Evolutionary conservation across 2,329 filamentous ascomycete genomes (phyloP).

Genomic region (Fusarium stilboides): DNA sequence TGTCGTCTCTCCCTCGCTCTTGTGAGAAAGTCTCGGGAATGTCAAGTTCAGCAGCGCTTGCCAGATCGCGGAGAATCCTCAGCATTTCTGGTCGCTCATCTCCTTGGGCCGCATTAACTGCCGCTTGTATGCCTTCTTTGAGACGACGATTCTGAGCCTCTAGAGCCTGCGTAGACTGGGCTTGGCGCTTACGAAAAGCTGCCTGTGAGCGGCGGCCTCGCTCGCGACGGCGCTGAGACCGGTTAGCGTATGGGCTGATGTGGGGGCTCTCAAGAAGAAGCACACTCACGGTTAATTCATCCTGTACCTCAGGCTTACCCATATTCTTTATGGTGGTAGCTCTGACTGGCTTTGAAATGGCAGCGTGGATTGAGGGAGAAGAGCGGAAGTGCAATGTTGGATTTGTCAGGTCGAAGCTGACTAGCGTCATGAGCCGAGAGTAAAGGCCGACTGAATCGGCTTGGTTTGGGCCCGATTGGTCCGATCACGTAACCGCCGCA

Average conservation of each 20-base stretch:
- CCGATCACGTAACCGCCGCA: slow-evolving; percentile 28
- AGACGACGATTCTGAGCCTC: background rate
- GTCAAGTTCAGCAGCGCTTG: background rate
- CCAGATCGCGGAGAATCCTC: background rate
- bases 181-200: slow-evolving; percentile 21
- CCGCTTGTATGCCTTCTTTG: background rate
- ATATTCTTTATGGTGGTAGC: rapidly evolving
- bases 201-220: slow-evolving; percentile 22
- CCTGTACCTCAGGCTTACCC: background rate
- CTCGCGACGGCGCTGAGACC: slow-evolving; percentile 10
- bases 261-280: rapidly evolving
- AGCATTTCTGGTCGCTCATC: slow-evolving; percentile 7
- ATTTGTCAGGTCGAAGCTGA: slow-evolving; percentile 5
- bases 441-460: background rate
- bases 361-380: rapidly evolving
- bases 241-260: background rate
- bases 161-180: background rate
- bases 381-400: background rate
- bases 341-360: background rate
- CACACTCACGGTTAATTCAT: background rate
- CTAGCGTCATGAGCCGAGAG: background rate
- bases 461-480: background rate
- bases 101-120: background rate
- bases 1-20: background rate
- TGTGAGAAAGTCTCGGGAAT: background rate